Conservation (phyloP, 2,329 filamentous ascomycete species). For the Ascochyta viciae-villosae region DNA sequence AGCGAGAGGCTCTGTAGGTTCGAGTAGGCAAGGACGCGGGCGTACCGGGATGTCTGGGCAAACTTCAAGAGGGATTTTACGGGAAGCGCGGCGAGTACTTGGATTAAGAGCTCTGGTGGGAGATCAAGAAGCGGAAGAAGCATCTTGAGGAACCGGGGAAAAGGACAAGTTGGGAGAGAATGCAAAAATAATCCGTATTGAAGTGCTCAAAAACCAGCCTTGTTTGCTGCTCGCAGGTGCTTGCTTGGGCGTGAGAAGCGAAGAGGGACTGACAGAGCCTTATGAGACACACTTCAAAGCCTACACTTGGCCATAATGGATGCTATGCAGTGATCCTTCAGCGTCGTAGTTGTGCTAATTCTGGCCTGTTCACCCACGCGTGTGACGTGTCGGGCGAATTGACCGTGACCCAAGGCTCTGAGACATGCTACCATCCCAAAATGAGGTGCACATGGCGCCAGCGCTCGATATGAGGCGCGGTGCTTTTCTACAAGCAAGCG, state of each 20-base stretch:
- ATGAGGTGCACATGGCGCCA: background rate
- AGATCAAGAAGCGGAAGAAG: slow-evolving; percentile 28
- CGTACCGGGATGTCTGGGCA: slow-evolving; percentile 38
- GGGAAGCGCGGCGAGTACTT: slow-evolving; percentile 44
- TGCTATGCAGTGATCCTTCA: slow-evolving; percentile 4
- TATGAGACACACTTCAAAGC: slow-evolving; percentile 1
- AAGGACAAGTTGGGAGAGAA: too few relatives aligned
- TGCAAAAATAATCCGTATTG: too few relatives aligned
- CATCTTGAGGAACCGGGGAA: slow-evolving; percentile 18
- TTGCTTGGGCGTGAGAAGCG: background rate
- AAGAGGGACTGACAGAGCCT: slow-evolving; percentile 2
- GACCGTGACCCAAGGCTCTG: background rate
- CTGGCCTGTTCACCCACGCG: background rate
- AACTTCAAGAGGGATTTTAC: slow-evolving; percentile 44
- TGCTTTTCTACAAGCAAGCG: slow-evolving; percentile 4
- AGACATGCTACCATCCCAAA: slow-evolving; percentile 5
- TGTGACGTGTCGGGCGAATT: slow-evolving; percentile 5
- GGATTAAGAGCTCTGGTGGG: slow-evolving; percentile 43
- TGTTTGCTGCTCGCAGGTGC: background rate
- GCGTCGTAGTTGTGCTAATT: slow-evolving; percentile 8
- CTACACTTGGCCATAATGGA: slow-evolving; percentile 5
- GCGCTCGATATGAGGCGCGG: slow-evolving; percentile 2
- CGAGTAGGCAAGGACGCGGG: slow-evolving; percentile 37
- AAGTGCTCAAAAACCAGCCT: background rate
- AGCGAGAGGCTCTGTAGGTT: slow-evolving; percentile 73